Evolutionary conservation across 1,284 basidiomycete genomes (phyloP).

Genomic region (Apiotrichum gracile): DNA sequence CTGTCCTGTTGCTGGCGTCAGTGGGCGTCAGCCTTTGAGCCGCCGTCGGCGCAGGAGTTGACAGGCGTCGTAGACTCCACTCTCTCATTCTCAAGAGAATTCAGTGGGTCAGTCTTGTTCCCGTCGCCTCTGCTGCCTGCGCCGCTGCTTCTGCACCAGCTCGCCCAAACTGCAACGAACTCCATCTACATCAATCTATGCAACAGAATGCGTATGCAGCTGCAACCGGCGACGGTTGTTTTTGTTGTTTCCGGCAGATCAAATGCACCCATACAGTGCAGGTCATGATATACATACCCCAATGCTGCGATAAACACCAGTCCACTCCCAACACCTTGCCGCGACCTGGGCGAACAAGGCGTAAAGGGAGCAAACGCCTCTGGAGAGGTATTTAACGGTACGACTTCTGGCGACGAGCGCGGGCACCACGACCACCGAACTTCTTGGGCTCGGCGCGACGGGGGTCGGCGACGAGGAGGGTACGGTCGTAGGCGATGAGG

Average conservation of each 20-base stretch:
- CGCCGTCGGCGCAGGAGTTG: no score
- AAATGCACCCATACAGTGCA: slow-evolving; percentile 3
- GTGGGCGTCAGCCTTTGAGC: no score
- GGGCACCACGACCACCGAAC: slow-evolving; percentile 92
- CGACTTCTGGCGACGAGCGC: slow-evolving; percentile 94
- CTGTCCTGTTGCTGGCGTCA: no score
- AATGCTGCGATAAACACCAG: slow-evolving; percentile 19
- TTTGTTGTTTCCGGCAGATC: not conserved
- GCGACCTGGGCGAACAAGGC: slow-evolving; percentile 15
- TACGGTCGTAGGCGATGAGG: slow-evolving; percentile 88
- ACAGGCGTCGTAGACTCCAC: no score
- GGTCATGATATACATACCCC: slow-evolving; percentile 26
- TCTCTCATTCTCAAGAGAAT: no score
- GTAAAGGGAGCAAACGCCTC: not conserved
- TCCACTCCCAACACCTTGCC: slow-evolving; percentile 6
- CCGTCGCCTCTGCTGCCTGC: no score
- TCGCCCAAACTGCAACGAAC: not conserved
- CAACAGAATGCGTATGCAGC: not conserved
- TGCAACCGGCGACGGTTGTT: not conserved
- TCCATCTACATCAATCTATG: not conserved
- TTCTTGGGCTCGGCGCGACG: slow-evolving; percentile 99
- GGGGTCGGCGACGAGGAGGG: slow-evolving; percentile 94
- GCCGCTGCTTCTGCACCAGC: no score
- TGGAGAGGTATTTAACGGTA: slow-evolving; percentile 65
- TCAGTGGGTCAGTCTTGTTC: no score